Evolutionary conservation across 805 yeast genomes (phyloP).

Genomic region (Nakazawaea anatomiae): DNA sequence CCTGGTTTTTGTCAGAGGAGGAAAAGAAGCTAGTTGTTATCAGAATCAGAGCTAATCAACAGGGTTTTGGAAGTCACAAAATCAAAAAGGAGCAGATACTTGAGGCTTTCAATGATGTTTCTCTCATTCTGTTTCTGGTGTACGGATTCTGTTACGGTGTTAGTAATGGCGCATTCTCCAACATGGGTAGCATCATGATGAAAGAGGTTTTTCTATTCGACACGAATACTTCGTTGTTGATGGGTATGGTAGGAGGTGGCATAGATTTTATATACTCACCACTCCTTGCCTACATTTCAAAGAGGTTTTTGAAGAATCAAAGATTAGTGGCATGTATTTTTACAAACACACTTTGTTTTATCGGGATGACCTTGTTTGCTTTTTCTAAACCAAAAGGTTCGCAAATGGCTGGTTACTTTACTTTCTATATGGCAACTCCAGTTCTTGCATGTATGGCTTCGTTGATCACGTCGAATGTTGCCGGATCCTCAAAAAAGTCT

Average conservation of each 20-base stretch:
- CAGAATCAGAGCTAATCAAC: conserved; percentile 41
- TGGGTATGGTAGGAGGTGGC: conserved; percentile 30
- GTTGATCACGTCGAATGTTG: conserved; percentile 39
- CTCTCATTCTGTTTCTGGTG: conserved; percentile 38
- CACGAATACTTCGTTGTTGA: conserved; percentile 24
- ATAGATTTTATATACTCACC: conserved; percentile 23
- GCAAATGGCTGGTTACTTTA: conserved; percentile 18
- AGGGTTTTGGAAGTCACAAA: conserved; percentile 35
- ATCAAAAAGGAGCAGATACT: conserved; percentile 31
- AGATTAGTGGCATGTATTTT: conserved; percentile 16
- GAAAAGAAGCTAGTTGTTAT: conserved; percentile 42
- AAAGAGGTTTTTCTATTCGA: conserved; percentile 28
- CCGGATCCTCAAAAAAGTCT: conserved; percentile 54
- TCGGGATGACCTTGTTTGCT: conserved; percentile 26
- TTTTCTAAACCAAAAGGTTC: conserved; percentile 22
- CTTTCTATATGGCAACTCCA: conserved; percentile 18
- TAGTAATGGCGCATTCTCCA: conserved; percentile 52
- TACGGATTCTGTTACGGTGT: conserved; percentile 37
- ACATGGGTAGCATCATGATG: conserved; percentile 37
- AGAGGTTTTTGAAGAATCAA: conserved; percentile 16
- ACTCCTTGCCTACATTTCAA: conserved; percentile 23
- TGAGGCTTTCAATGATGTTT: conserved; percentile 38
- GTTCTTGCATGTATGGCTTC: conserved; percentile 23
- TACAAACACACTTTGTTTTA: conserved; percentile 18
- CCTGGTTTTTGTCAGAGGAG: conserved; percentile 37